Percentiles rank a stretch among this genome's conserved stretches.
phyloP scores from a whole-genome alignment of 805 yeast species.

The Hagleromyces aurorensis region DNA sequence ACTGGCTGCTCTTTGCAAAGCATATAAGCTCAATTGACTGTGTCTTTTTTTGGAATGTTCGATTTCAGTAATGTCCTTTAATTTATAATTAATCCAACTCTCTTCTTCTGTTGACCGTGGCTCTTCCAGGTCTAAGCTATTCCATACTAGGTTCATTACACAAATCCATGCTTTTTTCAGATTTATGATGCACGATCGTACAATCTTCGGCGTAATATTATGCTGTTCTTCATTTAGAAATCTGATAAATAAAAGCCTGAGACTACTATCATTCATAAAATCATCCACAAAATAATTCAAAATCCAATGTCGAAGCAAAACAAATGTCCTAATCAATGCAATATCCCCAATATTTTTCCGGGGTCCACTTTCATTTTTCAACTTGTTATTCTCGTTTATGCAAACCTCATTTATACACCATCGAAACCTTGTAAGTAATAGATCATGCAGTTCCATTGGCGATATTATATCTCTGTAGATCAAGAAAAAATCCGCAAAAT shows the following conservation, averaged over 20 bases:
- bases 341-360: slow-evolving; percentile 48
- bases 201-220: slow-evolving; percentile 18
- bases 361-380: slow-evolving; percentile 16
- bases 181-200: slow-evolving; percentile 35
- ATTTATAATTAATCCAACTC: slow-evolving; percentile 20
- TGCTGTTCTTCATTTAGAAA: slow-evolving; percentile 33
- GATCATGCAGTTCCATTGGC: slow-evolving; percentile 48
- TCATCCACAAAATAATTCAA: slow-evolving; percentile 83
- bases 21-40: slow-evolving; percentile 26
- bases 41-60: slow-evolving; percentile 12
- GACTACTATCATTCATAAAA: slow-evolving; percentile 46
- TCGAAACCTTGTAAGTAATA: slow-evolving; percentile 54
- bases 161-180: slow-evolving; percentile 44
- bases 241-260: slow-evolving; percentile 38
- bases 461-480: slow-evolving; percentile 68
- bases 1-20: slow-evolving; percentile 23
- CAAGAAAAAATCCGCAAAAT: slow-evolving; percentile 78
- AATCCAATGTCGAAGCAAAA: slow-evolving; percentile 82
- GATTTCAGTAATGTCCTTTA: slow-evolving; percentile 19
- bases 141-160: slow-evolving; percentile 22
- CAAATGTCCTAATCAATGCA: slow-evolving; percentile 74
- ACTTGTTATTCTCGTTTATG: slow-evolving; percentile 2
- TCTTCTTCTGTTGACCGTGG: slow-evolving; percentile 10
- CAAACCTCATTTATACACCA: slow-evolving; percentile 52
- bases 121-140: slow-evolving; percentile 17